Evolutionary conservation across 2,329 filamentous ascomycete genomes (phyloP).

Genomic region (Westerdykella aurantiaca): DNA sequence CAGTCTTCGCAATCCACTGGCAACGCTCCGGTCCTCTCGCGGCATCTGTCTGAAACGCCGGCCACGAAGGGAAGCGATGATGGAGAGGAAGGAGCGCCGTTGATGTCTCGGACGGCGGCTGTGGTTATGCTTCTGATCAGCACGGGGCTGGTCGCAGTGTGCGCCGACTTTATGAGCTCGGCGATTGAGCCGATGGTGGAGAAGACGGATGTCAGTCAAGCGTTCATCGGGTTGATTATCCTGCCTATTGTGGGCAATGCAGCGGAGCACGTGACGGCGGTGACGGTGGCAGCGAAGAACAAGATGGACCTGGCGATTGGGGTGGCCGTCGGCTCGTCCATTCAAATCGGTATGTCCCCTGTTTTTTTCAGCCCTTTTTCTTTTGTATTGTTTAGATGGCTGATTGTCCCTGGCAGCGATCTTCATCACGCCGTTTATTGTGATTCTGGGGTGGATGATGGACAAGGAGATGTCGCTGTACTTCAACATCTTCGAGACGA

Average conservation of each 20-base stretch:
- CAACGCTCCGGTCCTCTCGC: neutral
- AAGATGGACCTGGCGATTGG: conserved; percentile 82
- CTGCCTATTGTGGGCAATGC: conserved; percentile 80
- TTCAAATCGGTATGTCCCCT: conserved; percentile 55
- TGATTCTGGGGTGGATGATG: conserved; percentile 75
- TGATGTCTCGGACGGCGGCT: conserved; percentile 55
- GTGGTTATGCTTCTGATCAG: conserved; percentile 51
- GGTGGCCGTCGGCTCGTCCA: conserved; percentile 72
- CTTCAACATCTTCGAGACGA: conserved; percentile 57
- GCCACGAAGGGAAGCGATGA: too few relatives aligned
- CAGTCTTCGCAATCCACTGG: conserved; percentile 10
- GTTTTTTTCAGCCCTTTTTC: neutral
- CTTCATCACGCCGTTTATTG: conserved; percentile 70
- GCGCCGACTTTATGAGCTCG: conserved; percentile 67
- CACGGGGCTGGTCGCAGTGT: conserved; percentile 55
- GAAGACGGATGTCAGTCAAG: conserved; percentile 57
- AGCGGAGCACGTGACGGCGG: conserved; percentile 74
- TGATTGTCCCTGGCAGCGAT: too few relatives aligned
- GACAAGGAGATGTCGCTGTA: conserved; percentile 62
- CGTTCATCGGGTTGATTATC: conserved; percentile 75
- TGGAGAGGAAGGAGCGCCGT: conserved; percentile 28
- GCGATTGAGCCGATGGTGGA: conserved; percentile 64
- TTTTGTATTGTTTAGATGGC: too few relatives aligned
- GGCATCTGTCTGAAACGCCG: too few relatives aligned
- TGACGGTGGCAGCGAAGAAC: conserved; percentile 74